Base-by-base conservation (phyloP, 2,329 filamentous ascomycete genomes). In the Cladosporium sphaerospermum region DNA sequence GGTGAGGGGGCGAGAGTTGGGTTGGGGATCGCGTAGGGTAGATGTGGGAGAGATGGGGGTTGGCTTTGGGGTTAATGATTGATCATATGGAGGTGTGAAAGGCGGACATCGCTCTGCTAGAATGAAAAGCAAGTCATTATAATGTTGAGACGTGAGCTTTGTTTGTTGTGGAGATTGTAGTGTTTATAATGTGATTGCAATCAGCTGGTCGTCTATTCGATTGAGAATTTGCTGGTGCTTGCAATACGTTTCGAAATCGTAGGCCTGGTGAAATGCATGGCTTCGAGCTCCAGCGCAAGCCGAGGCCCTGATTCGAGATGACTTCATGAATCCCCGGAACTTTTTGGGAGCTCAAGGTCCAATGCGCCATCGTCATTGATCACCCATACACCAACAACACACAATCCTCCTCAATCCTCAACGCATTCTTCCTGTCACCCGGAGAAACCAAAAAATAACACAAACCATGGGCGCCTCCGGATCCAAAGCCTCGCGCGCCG, bases 381-480 rank as follows among this genome's bases (percentile, higher is more conserved):
- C n/a, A 4, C 11, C 16, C 44, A 23, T 41, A 4, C 39, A 50
- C 19, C 39, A 14, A 32, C 46, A n/a, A 7, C 3, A n/a, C 11
- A 19, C 10, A 31, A 50, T 1, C 33, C 28, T 6, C 3, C 28
- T 2, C 14, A 7, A 9, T 14, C 28, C 36, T n/a, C 36, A 9
- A 19, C 9, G 9, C 8, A 28, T 4, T 28, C 23, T 7, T 28
- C 4, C 23, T 28, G 23, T 28, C 23, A 31, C 14, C 11, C 4
- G 36, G 32, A 13, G 2, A 13, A 33, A 23, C 14, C 51, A 4
- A 3, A 3, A 41, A 1, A 31, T 32, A 52, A 34, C 31, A 16
- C 47, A 54, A 13, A 54, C 31, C 3, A 83, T 83, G 80, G 80
- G 80, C n/a, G 74, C 77, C 2, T 76, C 77, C n/a, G 70, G 75